phyloP scores from a whole-genome alignment of 768 basidiomycete genomes.

The Harrya chromipes region DNA sequence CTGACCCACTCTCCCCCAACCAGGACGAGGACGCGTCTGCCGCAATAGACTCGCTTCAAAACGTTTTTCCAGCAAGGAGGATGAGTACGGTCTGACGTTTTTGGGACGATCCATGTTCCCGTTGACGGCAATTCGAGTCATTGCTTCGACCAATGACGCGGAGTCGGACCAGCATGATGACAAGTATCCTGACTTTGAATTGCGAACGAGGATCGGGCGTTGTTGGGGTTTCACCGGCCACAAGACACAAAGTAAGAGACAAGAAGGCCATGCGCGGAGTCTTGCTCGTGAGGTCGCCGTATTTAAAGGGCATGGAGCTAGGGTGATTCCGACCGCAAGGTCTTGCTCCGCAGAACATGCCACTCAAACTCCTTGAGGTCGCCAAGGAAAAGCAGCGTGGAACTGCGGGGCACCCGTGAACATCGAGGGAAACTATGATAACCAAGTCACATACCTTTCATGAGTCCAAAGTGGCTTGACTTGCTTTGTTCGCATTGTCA shows the following conservation, averaged over 20 bases:
- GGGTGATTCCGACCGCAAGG: slow-evolving; percentile 16
- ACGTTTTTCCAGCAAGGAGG: slow-evolving; percentile 14
- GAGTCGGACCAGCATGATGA: slow-evolving; percentile 16
- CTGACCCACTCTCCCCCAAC: slow-evolving; percentile 15
- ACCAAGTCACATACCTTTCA: slow-evolving; percentile 10
- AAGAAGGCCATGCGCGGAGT: slow-evolving; percentile 20
- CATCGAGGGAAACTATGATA: slow-evolving; percentile 5
- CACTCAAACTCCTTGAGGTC: slow-evolving; percentile 17
- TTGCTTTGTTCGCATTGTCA: slow-evolving; percentile 2
- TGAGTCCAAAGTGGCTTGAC: neutral
- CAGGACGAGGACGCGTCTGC: slow-evolving; percentile 4
- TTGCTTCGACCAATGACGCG: slow-evolving; percentile 10
- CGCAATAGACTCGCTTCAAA: slow-evolving; percentile 16
- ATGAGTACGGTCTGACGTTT: slow-evolving; percentile 13
- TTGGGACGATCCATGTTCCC: slow-evolving; percentile 11
- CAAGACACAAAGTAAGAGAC: slow-evolving; percentile 23
- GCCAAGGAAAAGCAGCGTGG: slow-evolving; percentile 18
- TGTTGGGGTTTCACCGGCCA: slow-evolving; percentile 21
- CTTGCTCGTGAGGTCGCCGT: slow-evolving; percentile 14
- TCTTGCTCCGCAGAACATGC: slow-evolving; percentile 18
- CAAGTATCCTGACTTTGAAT: slow-evolving; percentile 26
- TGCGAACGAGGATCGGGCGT: slow-evolving; percentile 28
- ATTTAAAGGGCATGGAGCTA: slow-evolving; percentile 27
- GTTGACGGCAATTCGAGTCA: slow-evolving; percentile 16
- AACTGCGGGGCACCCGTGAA: slow-evolving; percentile 22